Conservation (phyloP, 208 protist genomes). For the Novymonas esmeraldas region DNA sequence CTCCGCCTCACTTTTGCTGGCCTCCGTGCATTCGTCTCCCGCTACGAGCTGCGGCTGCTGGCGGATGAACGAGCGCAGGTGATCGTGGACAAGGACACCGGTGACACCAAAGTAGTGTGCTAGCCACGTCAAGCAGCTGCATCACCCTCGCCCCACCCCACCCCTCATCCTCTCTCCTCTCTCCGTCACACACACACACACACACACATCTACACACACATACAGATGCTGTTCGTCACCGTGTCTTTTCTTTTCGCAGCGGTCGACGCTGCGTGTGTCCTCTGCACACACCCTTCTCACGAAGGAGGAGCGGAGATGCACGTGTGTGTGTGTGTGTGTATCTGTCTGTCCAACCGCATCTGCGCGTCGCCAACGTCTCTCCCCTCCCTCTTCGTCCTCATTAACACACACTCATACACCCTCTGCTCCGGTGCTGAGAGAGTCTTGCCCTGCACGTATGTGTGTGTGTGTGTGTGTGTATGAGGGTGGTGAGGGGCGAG, state of each 20-base stretch:
- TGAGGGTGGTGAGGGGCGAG: too few relatives aligned
- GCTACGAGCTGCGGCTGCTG: constrained; percentile 61
- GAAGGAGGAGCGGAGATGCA: too few relatives aligned
- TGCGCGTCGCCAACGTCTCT: too few relatives aligned
- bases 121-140: too few relatives aligned
- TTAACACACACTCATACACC: too few relatives aligned
- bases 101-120: constrained; percentile 46
- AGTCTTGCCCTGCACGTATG: background rate
- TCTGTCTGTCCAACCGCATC: background rate
- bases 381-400: too few relatives aligned
- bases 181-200: background rate
- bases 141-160: background rate
- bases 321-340: background rate
- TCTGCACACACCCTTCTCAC: too few relatives aligned
- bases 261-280: too few relatives aligned
- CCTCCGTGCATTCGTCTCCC: constrained; percentile 54
- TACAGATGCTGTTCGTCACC: too few relatives aligned
- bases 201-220: background rate
- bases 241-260: too few relatives aligned
- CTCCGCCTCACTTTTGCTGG: constrained; percentile 66
- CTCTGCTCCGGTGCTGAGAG: too few relatives aligned
- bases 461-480: background rate
- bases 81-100: constrained; percentile 63
- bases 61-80: constrained; percentile 66
- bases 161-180: background rate